Percentiles rank a stretch among this genome's conserved stretches.
Conservation (phyloP, 1,284 basidiomycete species). For the Cronartium ribicola region DNA sequence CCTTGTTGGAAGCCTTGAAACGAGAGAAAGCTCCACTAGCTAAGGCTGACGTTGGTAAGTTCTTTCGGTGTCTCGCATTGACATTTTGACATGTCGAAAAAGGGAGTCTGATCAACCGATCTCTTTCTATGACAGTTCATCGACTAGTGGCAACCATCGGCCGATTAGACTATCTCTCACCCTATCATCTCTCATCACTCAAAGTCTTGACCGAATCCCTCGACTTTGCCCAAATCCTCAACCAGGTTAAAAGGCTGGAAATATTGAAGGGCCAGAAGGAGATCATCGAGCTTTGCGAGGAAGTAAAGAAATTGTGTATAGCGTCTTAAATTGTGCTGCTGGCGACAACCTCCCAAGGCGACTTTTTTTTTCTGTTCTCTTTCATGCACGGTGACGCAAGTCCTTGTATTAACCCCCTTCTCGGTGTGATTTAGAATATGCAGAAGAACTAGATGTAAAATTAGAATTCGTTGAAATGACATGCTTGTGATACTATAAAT, state of each 20-base stretch:
- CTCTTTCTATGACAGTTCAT: conserved; percentile 44
- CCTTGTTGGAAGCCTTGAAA: conserved; percentile 37
- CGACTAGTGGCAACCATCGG: conserved; percentile 47
- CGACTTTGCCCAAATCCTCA: conserved; percentile 1
- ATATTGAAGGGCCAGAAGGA: background rate
- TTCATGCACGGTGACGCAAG: too few relatives aligned
- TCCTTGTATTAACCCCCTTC: too few relatives aligned
- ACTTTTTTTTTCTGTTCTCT: too few relatives aligned
- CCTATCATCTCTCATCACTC: conserved; percentile 13
- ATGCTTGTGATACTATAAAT: too few relatives aligned
- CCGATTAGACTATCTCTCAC: conserved; percentile 45
- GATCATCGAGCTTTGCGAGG: background rate
- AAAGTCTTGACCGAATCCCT: background rate
- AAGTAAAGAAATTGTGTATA: conserved; percentile 4
- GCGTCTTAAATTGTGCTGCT: background rate
- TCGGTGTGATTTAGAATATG: too few relatives aligned
- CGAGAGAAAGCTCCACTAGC: conserved; percentile 45
- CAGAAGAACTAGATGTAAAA: too few relatives aligned
- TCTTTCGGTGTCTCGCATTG: background rate
- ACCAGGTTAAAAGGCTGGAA: background rate
- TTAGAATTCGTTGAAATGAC: too few relatives aligned
- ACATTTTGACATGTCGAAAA: background rate
- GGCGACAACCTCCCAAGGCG: too few relatives aligned
- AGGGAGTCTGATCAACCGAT: background rate
- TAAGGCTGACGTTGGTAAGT: conserved; percentile 47